These are phyloP conservation scores for Neurospora intermedia DNA, from an alignment of 495 filamentous ascomycete species.

Conservation along the genomic window DNA sequence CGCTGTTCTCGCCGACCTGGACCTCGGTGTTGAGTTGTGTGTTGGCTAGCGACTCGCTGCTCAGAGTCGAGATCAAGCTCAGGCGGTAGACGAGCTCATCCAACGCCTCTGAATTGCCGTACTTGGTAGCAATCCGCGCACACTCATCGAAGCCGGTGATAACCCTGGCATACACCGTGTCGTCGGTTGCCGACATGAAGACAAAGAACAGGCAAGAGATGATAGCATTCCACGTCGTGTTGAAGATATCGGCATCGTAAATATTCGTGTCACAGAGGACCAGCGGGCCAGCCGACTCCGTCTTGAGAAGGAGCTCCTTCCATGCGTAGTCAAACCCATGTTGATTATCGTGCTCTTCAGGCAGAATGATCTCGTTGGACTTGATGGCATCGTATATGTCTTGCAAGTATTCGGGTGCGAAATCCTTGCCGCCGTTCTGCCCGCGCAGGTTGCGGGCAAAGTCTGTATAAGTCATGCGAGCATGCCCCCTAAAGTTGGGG, in stretches of 20 bases:
- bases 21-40: slow-evolving; percentile 93
- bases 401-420: slow-evolving; percentile 74
- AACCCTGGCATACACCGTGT: slow-evolving; percentile 89
- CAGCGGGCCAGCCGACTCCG: slow-evolving; percentile 61
- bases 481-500: slow-evolving; percentile 69
- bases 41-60: slow-evolving; percentile 61
- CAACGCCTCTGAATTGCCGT: slow-evolving; percentile 72
- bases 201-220: slow-evolving; percentile 93
- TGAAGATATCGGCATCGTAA: slow-evolving; percentile 96
- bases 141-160: slow-evolving; percentile 94
- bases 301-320: slow-evolving; percentile 86
- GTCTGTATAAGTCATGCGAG: slow-evolving; percentile 69
- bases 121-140: slow-evolving; percentile 81
- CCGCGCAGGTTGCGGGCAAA: slow-evolving; percentile 85
- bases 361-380: slow-evolving; percentile 87
- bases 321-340: slow-evolving; percentile 95
- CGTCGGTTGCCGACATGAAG: slow-evolving; percentile 97
- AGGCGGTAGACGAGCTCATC: slow-evolving; percentile 87
- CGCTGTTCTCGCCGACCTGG: slow-evolving; percentile 78
- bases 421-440: slow-evolving; percentile 78
- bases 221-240: slow-evolving; percentile 89
- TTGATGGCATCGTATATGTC: slow-evolving; percentile 87
- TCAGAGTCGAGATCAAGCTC: slow-evolving; percentile 79
- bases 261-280: slow-evolving; percentile 83
- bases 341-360: slow-evolving; percentile 93